These are phyloP conservation scores for Falciphora oryzae DNA, from an alignment of 2,329 filamentous ascomycete species.

Conservation along the genomic window DNA sequence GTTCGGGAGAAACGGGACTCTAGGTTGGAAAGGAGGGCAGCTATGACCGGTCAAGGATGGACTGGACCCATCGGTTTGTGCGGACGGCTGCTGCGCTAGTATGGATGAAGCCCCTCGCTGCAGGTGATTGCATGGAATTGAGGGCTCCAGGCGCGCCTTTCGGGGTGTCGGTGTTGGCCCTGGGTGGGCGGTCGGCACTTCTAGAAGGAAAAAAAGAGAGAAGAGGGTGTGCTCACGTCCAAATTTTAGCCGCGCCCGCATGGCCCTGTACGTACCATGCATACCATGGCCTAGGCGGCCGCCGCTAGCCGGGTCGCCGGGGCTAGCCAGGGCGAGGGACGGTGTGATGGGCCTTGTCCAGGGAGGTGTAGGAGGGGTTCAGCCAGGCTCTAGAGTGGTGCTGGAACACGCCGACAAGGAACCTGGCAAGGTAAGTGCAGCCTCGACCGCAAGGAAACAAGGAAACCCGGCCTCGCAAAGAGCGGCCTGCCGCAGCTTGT, in stretches of 20 bases:
- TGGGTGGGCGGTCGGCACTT: neutral
- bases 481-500: neutral
- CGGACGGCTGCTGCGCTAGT: too few relatives aligned
- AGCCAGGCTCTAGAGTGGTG: too few relatives aligned
- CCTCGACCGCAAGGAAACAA: neutral
- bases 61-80: neutral
- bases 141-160: neutral
- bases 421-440: too few relatives aligned
- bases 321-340: neutral
- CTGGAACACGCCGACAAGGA: neutral
- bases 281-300: neutral
- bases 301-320: neutral
- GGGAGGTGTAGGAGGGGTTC: neutral
- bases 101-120: too few relatives aligned
- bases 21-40: neutral
- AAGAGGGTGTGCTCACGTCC: neutral
- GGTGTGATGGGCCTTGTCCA: neutral
- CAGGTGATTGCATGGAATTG: neutral
- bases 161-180: too few relatives aligned
- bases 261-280: neutral
- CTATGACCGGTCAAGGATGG: neutral
- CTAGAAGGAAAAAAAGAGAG: neutral
- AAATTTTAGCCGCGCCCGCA: neutral
- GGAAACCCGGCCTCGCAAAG: neutral
- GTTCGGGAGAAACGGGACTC: too few relatives aligned